Evolutionary conservation across 1,284 basidiomycete genomes (phyloP), one percentile per base, ranked within the genome.

Genomic region (Tranzscheliella williamsii): DNA sequence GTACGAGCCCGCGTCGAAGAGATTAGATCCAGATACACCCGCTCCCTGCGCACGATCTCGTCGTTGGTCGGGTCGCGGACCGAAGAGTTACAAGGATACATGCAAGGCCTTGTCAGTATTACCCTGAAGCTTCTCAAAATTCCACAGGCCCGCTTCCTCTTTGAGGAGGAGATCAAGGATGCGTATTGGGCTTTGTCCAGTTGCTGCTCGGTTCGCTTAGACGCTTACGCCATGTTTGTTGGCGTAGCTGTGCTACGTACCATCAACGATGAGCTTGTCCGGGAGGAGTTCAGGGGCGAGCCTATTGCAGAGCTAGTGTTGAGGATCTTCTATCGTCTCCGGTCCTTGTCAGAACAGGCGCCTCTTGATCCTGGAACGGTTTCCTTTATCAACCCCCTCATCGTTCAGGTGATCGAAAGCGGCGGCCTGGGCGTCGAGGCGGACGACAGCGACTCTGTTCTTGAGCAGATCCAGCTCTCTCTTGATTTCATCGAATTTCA

Each of bases 401-500:
- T 98, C 12, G 84, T 81, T 7, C 82, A 84, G 45, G 85, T 96
- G 16, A 82, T 93, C 7, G 73, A 80, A 1, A 81, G 82, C 18
- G 89, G 88, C 16, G 91, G 89, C 0, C 81, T 93, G 16, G 82
- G 81, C 0, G 73, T 82, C 13, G 80, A 81, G 26, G 5, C 82
- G 48, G 68, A 51, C 13, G 84, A 87, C 56, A 66, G 78, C 61
- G 91, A 94, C 39, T 86, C 88, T 56, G 84, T 85, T 0, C 81
- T 93, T 24, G 94, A 98, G 78, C 94, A 97, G 78, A 82, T 95
- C 6, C 83, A 89, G 8, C 82, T 98, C 17, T 84, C 86, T 0
- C 81, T 98, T 20, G 89, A 91, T 57, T 85, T 95, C 56, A 84
- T 98, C 65, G 86, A 85, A 51, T 91, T 90, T 79, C 91, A 97